A percentile compares a stretch with the other conserved stretches of the same genome.
Evolutionary conservation across 2,329 filamentous ascomycete genomes (phyloP).

Genomic region (Apiospora aurea): DNA sequence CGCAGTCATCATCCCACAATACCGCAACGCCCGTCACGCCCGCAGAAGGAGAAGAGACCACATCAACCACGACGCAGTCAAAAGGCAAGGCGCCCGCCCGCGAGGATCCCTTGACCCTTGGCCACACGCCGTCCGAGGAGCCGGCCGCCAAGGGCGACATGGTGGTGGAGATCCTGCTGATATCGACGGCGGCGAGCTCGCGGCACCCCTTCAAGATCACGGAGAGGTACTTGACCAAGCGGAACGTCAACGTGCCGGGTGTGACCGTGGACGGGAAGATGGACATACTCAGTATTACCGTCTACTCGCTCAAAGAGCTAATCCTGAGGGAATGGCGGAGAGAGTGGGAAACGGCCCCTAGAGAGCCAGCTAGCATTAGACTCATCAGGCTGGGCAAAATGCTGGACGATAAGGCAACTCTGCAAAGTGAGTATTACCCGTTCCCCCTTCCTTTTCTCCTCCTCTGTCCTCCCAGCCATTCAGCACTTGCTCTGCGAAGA

Average conservation of each 20-base stretch:
- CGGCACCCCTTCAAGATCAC: conserved; percentile 91
- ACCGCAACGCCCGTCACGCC: neutral
- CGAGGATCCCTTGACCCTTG: neutral
- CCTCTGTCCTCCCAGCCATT: neutral
- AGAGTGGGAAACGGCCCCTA: conserved; percentile 88
- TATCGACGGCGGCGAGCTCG: conserved; percentile 78
- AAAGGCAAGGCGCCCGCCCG: conserved; percentile 1
- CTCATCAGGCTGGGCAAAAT: conserved; percentile 92
- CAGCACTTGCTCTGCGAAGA: neutral
- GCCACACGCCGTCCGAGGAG: neutral
- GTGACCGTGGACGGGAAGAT: conserved; percentile 63
- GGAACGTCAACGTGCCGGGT: conserved; percentile 78
- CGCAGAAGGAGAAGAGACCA: neutral
- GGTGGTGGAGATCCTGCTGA: conserved; percentile 70
- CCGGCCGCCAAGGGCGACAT: neutral
- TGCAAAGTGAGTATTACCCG: conserved; percentile 74
- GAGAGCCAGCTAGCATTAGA: conserved; percentile 87
- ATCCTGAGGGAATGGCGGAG: conserved; percentile 92
- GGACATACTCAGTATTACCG: conserved; percentile 88
- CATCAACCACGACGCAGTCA: neutral
- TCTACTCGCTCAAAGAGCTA: conserved; percentile 92
- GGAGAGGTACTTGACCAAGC: conserved; percentile 82
- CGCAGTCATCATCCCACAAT: neutral
- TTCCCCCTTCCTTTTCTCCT: neutral
- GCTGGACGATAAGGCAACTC: conserved; percentile 83